Conservation (phyloP, 2,329 filamentous ascomycete species). For the Cladophialophora yegresii region DNA sequence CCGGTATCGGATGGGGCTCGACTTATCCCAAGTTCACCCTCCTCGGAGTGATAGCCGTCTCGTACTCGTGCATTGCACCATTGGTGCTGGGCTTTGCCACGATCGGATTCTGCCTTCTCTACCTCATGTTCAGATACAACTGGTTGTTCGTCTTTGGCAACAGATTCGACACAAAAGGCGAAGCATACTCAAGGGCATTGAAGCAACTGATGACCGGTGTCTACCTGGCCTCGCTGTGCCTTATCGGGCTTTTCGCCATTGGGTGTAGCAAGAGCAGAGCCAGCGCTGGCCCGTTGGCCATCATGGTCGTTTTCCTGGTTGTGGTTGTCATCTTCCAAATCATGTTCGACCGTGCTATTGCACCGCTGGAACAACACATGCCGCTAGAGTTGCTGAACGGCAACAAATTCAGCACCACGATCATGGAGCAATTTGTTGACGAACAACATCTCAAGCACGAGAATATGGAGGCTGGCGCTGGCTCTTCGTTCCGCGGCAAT, state of each 20-base stretch:
- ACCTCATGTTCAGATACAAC: constrained; percentile 87
- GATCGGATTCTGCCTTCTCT: constrained; percentile 75
- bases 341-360: constrained; percentile 49
- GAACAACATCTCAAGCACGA: constrained; percentile 28
- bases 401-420: constrained; percentile 29
- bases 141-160: constrained; percentile 82
- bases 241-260: constrained; percentile 81
- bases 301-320: constrained; percentile 74
- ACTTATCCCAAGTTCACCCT: constrained; percentile 81
- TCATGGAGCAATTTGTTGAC: constrained; percentile 27
- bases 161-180: constrained; percentile 79
- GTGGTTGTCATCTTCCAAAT: constrained; percentile 75
- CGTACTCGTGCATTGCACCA: constrained; percentile 84
- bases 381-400: constrained; percentile 61
- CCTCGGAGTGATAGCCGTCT: constrained; percentile 82
- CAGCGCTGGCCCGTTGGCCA: constrained; percentile 65
- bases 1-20: constrained; percentile 80
- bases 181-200: constrained; percentile 82
- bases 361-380: constrained; percentile 61
- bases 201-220: constrained; percentile 81
- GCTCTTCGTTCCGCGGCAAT: constrained; percentile 23
- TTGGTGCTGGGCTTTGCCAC: constrained; percentile 80
- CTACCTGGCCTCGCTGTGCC: constrained; percentile 79
- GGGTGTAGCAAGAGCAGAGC: constrained; percentile 45
- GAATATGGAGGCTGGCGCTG: constrained; percentile 21